Base-by-base conservation (phyloP, 495 filamentous ascomycete genomes). In the Talaromyces stipitatus region DNA sequence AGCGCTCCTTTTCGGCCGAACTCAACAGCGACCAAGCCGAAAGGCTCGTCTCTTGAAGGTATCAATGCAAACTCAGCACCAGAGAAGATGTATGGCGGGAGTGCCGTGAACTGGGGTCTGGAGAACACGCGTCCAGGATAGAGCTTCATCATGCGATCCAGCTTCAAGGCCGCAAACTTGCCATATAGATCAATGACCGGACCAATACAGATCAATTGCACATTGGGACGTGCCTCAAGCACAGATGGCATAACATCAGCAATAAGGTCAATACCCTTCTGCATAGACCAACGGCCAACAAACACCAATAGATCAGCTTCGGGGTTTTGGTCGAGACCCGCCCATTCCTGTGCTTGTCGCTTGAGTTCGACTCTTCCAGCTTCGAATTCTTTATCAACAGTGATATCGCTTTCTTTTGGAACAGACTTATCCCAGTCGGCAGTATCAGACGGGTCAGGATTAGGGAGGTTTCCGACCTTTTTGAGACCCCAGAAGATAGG, bases 11-110 rank as follows among this genome's bases (percentile, higher is more conserved):
- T 90, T 23, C 87, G 77, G 24, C 87, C 87, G 61, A 90, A 91
- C 63, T 91, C 87, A 45, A 91, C 87, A 28, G 87, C 88, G 3
- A 90, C 88, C n/a, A 91, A 69, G 27, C 88, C 88, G 60, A 91
- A 91, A 0, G 88, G 88, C 65, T 91, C 88, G 59, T 91, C 88
- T 57, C 88, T 82, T 16, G 85, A 89, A 5, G 88, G 87, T 55
- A 91, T 90, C 29, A 91, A 72, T 14, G 87, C 87, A 59, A 91
- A 90, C 51, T 91, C 88, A 16, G 87, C 86, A 18, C 88, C 88
- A 50, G 82, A 87, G 70, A 90, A 90, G 60, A 91, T 85, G 67
- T 80, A 90, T 0, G 85, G 83, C 11, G 86, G 88, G 1, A 91
- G 72, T 0, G 82, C 78, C 0, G 86, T 90, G 65, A 90, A 90